Conservation (phyloP, 2,329 filamentous ascomycete genomes). For the Didymella exigua region DNA sequence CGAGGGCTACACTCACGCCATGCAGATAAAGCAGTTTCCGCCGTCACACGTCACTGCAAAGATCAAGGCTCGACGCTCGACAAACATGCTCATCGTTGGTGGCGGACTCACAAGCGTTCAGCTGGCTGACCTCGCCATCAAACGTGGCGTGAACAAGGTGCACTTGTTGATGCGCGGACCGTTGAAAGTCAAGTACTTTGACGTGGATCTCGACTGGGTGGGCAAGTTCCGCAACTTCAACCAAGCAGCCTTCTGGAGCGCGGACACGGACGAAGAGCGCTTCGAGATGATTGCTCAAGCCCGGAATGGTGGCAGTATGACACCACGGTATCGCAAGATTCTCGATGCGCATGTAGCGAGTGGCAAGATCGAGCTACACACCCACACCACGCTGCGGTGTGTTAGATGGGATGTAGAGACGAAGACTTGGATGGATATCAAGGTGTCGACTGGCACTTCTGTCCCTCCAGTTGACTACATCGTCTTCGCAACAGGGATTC, state of each 20-base stretch:
- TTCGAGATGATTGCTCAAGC: constrained; percentile 69
- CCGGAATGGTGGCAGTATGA: constrained; percentile 77
- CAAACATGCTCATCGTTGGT: constrained; percentile 73
- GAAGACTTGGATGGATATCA: constrained; percentile 44
- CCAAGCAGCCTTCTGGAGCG: constrained; percentile 77
- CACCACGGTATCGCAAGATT: constrained; percentile 69
- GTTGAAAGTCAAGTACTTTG: constrained; percentile 74
- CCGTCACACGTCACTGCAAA: constrained; percentile 59
- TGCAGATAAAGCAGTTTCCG: constrained; percentile 66
- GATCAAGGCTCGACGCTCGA: constrained; percentile 54
- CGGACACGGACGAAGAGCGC: constrained; percentile 73
- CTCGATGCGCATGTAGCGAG: constrained; percentile 64
- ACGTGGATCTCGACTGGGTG: constrained; percentile 78
- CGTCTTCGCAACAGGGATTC: constrained; percentile 76
- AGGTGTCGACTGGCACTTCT: constrained; percentile 58
- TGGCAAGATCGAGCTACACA: constrained; percentile 61
- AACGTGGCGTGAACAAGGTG: constrained; percentile 68
- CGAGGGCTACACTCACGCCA: constrained; percentile 66
- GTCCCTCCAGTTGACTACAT: constrained; percentile 67
- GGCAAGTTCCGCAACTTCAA: constrained; percentile 80
- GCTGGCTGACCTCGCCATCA: constrained; percentile 69
- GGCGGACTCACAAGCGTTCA: constrained; percentile 80
- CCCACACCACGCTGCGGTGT: constrained; percentile 61
- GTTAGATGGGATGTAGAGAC: constrained; percentile 57
- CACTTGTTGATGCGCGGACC: constrained; percentile 70